Evolutionary conservation across 306 rosid genomes (phyloP), one percentile per base, ranked within the genome.

Genomic region (Pyrus pyrifolia): DNA sequence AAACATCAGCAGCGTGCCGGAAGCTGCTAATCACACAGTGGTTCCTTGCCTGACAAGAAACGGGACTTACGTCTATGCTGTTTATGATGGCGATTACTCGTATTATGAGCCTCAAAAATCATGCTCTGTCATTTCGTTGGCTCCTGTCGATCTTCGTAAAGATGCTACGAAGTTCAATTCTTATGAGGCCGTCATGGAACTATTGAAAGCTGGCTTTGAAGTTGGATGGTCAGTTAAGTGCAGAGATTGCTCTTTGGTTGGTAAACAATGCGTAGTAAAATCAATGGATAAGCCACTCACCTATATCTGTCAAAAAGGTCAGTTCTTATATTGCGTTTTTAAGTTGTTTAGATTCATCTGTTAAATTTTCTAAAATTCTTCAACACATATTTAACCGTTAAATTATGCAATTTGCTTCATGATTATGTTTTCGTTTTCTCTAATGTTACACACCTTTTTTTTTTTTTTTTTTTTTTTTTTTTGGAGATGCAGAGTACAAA

Each of bases 221-320:
- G 30, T 79, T 9, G 63, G 18, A 29, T 79, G 82, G 82, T 73
- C 78, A 4, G 31, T 79, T 42, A 0, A 21, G n/a, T 79, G 78
- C 51, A 59, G 82, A 22, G 70, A 79, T 44, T 79, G 82, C 29
- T 5, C 64, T 42, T 63, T 33, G 22, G 40, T 62, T 53, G 74
- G 82, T 4, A 57, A 58, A 22, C 29, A 4, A 4, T 79, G 82
- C 15, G 12, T 30, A 33, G 71, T 33, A 7, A 38, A 8, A 17
- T 67, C 74, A 38, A 38, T 4, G 25, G 59, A 67, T 40, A 68
- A 67, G 22, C 80, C 68, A 25, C 14, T 55, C 40, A 63, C 19
- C 44, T 25, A 25, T 25, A 30, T 15, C 17, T 76, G 80, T 19
- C 0, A 2, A 33, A 23, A 68, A 52, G 42, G 75, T 35, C 40